A percentile compares a stretch with the other conserved stretches of the same genome.
These are phyloP conservation scores for Fraxinus dipetala DNA, from an alignment of 305 asterid species.

Conservation along the genomic window DNA sequence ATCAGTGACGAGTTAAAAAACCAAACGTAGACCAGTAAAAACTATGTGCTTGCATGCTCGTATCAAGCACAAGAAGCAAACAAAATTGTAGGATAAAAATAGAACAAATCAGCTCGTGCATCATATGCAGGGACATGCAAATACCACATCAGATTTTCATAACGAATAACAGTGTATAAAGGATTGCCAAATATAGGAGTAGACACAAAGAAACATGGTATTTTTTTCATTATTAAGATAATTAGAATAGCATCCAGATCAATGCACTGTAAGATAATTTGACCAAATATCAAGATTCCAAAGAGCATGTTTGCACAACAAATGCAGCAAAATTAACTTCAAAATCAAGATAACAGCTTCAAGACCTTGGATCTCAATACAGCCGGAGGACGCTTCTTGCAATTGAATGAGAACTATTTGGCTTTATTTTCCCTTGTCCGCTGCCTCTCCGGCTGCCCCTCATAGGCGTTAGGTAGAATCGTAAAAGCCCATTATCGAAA, in stretches of 20 bases:
- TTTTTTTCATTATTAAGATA: constrained; percentile 40
- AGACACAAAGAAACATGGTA: background rate
- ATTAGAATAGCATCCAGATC: constrained; percentile 32
- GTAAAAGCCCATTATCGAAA: constrained; percentile 71
- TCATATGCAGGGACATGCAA: background rate
- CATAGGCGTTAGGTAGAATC: constrained; percentile 81
- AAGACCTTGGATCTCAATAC: constrained; percentile 54
- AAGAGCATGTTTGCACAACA: constrained; percentile 31
- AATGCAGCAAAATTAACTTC: constrained; percentile 32
- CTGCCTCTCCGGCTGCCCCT: constrained; percentile 70
- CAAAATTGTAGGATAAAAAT: background rate
- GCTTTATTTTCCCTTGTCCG: constrained; percentile 50
- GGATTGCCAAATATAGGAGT: background rate
- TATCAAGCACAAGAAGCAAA: background rate
- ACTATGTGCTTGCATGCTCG: background rate
- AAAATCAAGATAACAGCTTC: constrained; percentile 31
- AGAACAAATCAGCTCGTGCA: background rate
- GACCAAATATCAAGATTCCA: constrained; percentile 34
- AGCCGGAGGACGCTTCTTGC: constrained; percentile 75
- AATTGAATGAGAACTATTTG: constrained; percentile 58
- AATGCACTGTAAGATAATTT: constrained; percentile 27
- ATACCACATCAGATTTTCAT: background rate
- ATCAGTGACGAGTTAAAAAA: constrained; percentile 13
- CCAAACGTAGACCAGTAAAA: background rate
- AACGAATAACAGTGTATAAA: background rate